Conservation (phyloP, 805 yeast genomes). For the Lipomyces sp. region DNA sequence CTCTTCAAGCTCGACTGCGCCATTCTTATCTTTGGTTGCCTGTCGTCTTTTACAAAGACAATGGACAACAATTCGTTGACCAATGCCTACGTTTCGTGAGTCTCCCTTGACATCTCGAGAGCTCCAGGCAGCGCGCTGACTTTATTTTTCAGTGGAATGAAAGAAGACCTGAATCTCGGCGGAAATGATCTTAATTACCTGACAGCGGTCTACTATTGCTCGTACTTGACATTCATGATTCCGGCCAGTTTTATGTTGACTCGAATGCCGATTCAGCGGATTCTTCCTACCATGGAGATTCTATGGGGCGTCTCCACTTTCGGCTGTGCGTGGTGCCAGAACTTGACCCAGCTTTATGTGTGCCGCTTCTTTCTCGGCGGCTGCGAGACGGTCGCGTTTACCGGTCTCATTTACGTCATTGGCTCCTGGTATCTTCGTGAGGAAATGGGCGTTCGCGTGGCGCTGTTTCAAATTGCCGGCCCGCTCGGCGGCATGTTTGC, state of each 20-base stretch:
- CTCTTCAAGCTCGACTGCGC: slow-evolving; percentile 39
- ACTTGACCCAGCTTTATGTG: slow-evolving; percentile 48
- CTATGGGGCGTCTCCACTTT: slow-evolving; percentile 68
- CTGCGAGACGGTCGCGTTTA: slow-evolving; percentile 64
- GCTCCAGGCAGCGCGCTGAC: not conserved
- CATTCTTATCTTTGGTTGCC: slow-evolving; percentile 38
- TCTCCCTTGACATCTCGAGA: not conserved
- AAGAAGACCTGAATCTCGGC: slow-evolving; percentile 44
- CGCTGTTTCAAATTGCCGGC: slow-evolving; percentile 43
- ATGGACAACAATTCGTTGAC: slow-evolving; percentile 50
- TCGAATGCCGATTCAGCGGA: slow-evolving; percentile 38
- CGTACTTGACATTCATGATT: slow-evolving; percentile 37
- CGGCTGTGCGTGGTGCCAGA: slow-evolving; percentile 45
- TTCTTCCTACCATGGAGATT: slow-evolving; percentile 37
- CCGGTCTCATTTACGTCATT: slow-evolving; percentile 41
- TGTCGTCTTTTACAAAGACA: slow-evolving; percentile 47
- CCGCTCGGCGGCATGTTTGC: slow-evolving; percentile 45
- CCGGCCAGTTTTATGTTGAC: slow-evolving; percentile 40
- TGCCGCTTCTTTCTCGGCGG: slow-evolving; percentile 65
- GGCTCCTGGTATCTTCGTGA: slow-evolving; percentile 59
- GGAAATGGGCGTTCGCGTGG: slow-evolving; percentile 49
- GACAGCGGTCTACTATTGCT: slow-evolving; percentile 31
- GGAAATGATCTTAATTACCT: slow-evolving; percentile 48
- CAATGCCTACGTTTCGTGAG: slow-evolving; percentile 50
- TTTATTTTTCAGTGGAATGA: slow-evolving; percentile 45